A percentile compares a stretch with the other conserved stretches of the same genome.
Conservation (phyloP, 257 asterid species). For the Knoxia roxburghii region DNA sequence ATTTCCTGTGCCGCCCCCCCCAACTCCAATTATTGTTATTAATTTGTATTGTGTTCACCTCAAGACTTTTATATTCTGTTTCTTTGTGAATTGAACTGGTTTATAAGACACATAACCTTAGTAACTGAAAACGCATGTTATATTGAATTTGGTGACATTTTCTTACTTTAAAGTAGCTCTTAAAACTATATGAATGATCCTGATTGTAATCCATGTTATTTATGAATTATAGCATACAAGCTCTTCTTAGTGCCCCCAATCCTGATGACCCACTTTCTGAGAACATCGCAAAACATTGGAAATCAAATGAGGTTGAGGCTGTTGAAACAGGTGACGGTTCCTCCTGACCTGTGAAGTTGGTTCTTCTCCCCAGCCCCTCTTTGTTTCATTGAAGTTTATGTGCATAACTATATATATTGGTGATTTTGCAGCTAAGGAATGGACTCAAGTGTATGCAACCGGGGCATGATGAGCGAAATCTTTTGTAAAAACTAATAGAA, state of each 20-base stretch:
- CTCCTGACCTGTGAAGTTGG: neutral
- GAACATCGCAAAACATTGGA: constrained; percentile 69
- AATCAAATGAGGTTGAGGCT: constrained; percentile 54
- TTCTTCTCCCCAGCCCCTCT: too few species aligned
- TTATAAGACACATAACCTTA: neutral
- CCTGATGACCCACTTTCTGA: constrained; percentile 69
- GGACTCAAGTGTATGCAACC: constrained; percentile 31
- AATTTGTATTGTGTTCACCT: too few species aligned
- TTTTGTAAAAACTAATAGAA: neutral
- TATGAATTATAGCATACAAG: constrained; percentile 47
- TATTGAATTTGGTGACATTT: too few species aligned
- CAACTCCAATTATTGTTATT: too few species aligned
- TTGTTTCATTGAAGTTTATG: too few species aligned
- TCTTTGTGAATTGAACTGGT: neutral
- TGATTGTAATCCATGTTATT: neutral
- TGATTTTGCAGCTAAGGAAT: constrained; percentile 32
- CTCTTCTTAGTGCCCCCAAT: constrained; percentile 65
- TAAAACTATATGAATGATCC: neutral
- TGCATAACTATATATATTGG: neutral
- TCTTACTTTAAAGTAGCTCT: neutral
- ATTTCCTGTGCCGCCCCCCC: too few species aligned
- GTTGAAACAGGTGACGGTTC: constrained; percentile 52
- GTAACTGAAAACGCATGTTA: neutral
- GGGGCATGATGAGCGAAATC: constrained; percentile 25
- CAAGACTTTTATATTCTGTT: neutral